A percentile compares a stretch with the other conserved stretches of the same genome.
phyloP scores from a whole-genome alignment of 352 stramenopile genomes.

The Pseudoperonospora humuli region DNA sequence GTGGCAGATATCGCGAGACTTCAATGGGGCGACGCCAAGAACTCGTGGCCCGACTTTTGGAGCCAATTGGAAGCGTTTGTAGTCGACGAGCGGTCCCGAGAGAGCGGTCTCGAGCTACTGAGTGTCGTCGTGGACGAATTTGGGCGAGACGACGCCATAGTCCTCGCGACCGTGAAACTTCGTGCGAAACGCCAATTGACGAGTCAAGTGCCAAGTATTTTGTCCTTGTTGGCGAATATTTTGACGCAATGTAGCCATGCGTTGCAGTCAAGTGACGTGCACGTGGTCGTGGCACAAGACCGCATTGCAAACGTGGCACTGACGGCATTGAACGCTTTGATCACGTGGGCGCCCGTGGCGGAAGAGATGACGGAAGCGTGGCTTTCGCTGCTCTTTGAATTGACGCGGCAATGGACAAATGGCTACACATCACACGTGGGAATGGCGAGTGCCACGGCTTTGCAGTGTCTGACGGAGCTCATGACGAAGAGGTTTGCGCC shows the following conservation, averaged over 20 bases:
- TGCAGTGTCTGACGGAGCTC: slow-evolving; percentile 55
- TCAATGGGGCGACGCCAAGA: too few relatives aligned
- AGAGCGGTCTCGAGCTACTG: slow-evolving; percentile 51
- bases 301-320: slow-evolving; percentile 42
- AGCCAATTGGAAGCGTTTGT: slow-evolving; percentile 55
- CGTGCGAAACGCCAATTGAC: slow-evolving; percentile 34
- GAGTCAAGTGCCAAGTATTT: slow-evolving; percentile 37
- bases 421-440: slow-evolving; percentile 25
- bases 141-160: slow-evolving; percentile 53
- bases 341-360: slow-evolving; percentile 44
- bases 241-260: slow-evolving; percentile 39
- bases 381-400: slow-evolving; percentile 56
- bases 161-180: slow-evolving; percentile 38
- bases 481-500: slow-evolving; percentile 60
- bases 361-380: slow-evolving; percentile 49
- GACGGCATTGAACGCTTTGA: slow-evolving; percentile 43
- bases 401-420: slow-evolving; percentile 35
- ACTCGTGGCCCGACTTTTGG: too few relatives aligned
- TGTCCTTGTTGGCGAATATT: slow-evolving; percentile 41
- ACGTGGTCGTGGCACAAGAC: slow-evolving; percentile 29
- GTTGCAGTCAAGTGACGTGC: slow-evolving; percentile 19
- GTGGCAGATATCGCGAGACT: too few relatives aligned
- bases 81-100: slow-evolving; percentile 28
- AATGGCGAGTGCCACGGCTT: slow-evolving; percentile 39
- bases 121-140: slow-evolving; percentile 63